Evolutionary conservation across 805 yeast species (phyloP).

Genomic region (Blastobotrys parvus): DNA sequence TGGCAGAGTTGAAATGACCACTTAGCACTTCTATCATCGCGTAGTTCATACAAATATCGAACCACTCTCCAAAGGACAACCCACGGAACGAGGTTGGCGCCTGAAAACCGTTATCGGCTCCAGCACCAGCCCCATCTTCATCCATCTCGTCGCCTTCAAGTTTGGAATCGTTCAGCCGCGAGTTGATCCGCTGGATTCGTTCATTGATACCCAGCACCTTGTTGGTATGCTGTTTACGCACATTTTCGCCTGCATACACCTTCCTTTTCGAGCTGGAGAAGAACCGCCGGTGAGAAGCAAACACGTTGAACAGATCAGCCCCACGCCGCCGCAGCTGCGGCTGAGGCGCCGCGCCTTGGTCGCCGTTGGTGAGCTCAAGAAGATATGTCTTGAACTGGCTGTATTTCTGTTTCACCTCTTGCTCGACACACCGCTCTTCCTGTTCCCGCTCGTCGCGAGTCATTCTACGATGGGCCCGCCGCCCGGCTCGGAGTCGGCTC

Average conservation of each 20-base stretch:
- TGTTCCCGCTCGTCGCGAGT: constrained; percentile 36
- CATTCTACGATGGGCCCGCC: too few species aligned
- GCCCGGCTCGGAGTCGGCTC: constrained; percentile 1
- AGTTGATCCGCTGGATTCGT: constrained; percentile 22
- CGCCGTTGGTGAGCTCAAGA: constrained; percentile 40
- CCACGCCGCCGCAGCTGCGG: constrained; percentile 79
- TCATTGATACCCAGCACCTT: constrained; percentile 62
- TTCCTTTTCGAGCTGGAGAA: constrained; percentile 70
- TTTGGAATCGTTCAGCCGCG: constrained; percentile 21
- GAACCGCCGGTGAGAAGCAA: constrained; percentile 67
- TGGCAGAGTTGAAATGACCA: constrained; percentile 55
- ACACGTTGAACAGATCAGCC: constrained; percentile 73
- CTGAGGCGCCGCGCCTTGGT: constrained; percentile 55
- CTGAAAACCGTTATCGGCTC: constrained; percentile 7
- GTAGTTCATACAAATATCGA: constrained; percentile 70
- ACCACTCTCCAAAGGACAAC: constrained; percentile 72
- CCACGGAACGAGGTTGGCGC: constrained; percentile 53
- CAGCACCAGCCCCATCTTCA: constrained; percentile 27
- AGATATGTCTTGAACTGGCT: constrained; percentile 46
- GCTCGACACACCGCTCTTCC: constrained; percentile 50
- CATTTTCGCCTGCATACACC: constrained; percentile 55
- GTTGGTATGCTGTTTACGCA: constrained; percentile 42
- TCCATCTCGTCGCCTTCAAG: constrained; percentile 35
- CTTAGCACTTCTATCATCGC: constrained; percentile 58
- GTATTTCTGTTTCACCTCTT: constrained; percentile 44